Percentiles rank a stretch among this genome's conserved stretches.
Conservation (phyloP, 345 rosid genomes). For the Pistacia atlantica region DNA sequence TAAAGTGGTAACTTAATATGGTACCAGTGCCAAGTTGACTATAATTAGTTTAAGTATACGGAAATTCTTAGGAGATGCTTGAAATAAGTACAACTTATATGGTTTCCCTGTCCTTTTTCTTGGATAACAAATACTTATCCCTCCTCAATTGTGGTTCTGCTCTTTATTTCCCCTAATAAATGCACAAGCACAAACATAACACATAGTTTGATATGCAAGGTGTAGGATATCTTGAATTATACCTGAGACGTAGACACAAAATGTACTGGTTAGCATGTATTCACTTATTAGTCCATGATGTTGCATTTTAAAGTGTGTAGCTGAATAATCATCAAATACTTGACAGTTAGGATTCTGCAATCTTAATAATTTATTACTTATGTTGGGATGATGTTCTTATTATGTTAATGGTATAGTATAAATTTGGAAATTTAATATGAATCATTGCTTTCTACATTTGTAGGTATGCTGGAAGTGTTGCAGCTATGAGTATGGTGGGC, state of each 20-base stretch:
- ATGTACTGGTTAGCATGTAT: neutral
- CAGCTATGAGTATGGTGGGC: conserved; percentile 97
- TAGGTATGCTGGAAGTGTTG: conserved; percentile 91
- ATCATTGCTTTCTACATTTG: conserved; percentile 26
- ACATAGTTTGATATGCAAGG: neutral
- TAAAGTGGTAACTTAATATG: no score
- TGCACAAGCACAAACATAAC: neutral
- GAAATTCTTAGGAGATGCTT: neutral
- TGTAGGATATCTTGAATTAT: neutral
- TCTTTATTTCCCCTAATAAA: neutral
- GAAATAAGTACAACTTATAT: neutral
- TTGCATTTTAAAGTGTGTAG: neutral
- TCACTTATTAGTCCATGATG: neutral
- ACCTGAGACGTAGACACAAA: neutral
- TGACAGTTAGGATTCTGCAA: neutral
- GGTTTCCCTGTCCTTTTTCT: conserved; percentile 1
- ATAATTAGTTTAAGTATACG: neutral
- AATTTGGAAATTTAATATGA: neutral
- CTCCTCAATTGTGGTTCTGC: neutral
- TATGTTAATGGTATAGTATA: neutral
- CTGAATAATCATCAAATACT: neutral
- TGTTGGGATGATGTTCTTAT: conserved; percentile 2
- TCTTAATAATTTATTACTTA: neutral
- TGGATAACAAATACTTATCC: neutral
- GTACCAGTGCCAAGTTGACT: no score